phyloP scores from a whole-genome alignment of 1,284 basidiomycete genomes.

The Ganoderma lingzhi region DNA sequence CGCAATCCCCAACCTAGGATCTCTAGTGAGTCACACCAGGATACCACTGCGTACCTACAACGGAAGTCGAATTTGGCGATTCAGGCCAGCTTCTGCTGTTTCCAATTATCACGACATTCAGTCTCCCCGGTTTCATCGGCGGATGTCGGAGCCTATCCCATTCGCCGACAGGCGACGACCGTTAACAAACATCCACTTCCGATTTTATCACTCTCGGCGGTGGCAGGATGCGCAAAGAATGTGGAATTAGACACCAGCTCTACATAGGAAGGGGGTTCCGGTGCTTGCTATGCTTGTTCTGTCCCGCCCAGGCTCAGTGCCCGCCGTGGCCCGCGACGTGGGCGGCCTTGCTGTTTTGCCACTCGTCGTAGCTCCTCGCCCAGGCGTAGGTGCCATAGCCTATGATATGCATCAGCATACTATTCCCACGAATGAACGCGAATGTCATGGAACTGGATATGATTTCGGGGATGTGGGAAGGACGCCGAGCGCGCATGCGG shows the following conservation, averaged over 20 bases:
- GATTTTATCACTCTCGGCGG: neutral
- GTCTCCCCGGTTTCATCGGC: neutral
- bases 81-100: neutral
- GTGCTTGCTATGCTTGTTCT: conserved; percentile 20
- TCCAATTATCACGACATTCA: neutral
- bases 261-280: conserved; percentile 11
- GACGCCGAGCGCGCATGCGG: neutral
- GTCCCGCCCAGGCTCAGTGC: conserved; percentile 39
- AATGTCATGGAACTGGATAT: neutral
- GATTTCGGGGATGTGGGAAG: neutral
- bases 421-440: neutral
- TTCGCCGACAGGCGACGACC: conserved; percentile 1
- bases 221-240: conserved; percentile 9
- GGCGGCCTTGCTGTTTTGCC: conserved; percentile 83
- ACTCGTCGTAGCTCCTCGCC: conserved; percentile 78
- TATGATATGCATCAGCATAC: conserved; percentile 40
- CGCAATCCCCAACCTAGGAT: neutral
- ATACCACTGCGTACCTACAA: neutral
- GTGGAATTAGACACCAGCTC: conserved; percentile 25
- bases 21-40: neutral
- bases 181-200: neutral
- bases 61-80: neutral
- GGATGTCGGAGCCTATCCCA: neutral
- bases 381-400: conserved; percentile 88
- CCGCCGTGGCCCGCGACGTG: conserved; percentile 59